phyloP scores from a whole-genome alignment of 805 yeast species.

The Sungouiozyma intestinalis region DNA sequence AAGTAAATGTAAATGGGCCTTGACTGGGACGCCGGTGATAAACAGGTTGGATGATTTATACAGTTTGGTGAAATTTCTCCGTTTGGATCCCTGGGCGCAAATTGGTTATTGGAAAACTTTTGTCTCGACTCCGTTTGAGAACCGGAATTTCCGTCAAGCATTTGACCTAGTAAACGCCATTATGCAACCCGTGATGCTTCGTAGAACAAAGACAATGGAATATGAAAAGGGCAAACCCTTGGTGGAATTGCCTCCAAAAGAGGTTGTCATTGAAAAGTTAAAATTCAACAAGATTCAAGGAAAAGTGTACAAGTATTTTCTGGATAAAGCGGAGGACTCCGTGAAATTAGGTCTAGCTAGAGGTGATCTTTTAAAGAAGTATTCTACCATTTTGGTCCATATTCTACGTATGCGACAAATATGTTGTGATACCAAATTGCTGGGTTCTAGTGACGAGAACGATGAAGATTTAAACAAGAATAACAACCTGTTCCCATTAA shows the following conservation, averaged over 20 bases:
- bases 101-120: constrained; percentile 81
- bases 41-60: constrained; percentile 80
- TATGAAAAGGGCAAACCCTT: constrained; percentile 61
- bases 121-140: constrained; percentile 74
- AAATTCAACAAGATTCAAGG: constrained; percentile 57
- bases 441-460: constrained; percentile 41
- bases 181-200: constrained; percentile 67
- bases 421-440: constrained; percentile 72
- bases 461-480: constrained; percentile 35
- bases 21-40: constrained; percentile 90
- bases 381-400: constrained; percentile 72
- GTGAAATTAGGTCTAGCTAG: constrained; percentile 47
- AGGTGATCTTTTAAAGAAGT: constrained; percentile 63
- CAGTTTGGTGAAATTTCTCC: constrained; percentile 61
- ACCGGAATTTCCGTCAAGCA: constrained; percentile 58
- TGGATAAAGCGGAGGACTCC: constrained; percentile 52
- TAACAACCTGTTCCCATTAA: constrained; percentile 3
- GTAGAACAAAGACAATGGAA: constrained; percentile 82
- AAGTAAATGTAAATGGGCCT: constrained; percentile 65
- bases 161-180: constrained; percentile 77
- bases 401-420: constrained; percentile 76
- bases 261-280: constrained; percentile 57
- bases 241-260: constrained; percentile 69
- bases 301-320: constrained; percentile 56
- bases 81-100: constrained; percentile 84